phyloP scores from a whole-genome alignment of 345 rosid species.

The Eucalyptus shirleyi region DNA sequence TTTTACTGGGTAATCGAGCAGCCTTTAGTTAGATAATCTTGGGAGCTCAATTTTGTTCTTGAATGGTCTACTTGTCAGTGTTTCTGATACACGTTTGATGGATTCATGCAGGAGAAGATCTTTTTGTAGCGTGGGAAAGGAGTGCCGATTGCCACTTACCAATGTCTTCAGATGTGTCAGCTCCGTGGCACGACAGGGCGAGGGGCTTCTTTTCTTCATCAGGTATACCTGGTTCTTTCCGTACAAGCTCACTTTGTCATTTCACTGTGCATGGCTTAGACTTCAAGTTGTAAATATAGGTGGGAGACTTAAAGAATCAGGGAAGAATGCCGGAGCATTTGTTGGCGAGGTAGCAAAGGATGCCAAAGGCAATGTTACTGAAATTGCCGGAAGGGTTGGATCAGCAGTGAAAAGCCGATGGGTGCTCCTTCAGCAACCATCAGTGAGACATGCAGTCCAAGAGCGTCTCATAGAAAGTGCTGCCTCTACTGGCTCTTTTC shows the following conservation, averaged over 20 bases:
- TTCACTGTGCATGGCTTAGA: neutral
- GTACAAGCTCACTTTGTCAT: neutral
- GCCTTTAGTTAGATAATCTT: neutral
- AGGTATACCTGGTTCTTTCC: conserved; percentile 19
- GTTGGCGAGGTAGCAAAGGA: conserved; percentile 87
- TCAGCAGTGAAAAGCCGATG: conserved; percentile 64
- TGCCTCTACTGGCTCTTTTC: conserved; percentile 69
- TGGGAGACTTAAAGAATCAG: conserved; percentile 66
- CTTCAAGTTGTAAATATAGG: conserved; percentile 23
- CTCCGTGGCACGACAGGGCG: conserved; percentile 84
- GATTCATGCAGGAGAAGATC: neutral
- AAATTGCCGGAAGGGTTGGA: conserved; percentile 75
- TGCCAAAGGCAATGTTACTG: conserved; percentile 80
- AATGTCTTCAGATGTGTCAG: neutral
- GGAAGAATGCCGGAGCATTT: conserved; percentile 71
- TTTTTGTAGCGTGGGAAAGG: neutral
- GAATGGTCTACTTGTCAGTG: neutral
- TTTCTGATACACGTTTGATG: neutral
- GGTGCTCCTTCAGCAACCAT: conserved; percentile 78
- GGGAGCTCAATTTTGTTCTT: neutral
- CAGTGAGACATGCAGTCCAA: conserved; percentile 76
- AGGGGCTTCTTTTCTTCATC: conserved; percentile 83
- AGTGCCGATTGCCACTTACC: neutral
- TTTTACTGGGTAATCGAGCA: neutral
- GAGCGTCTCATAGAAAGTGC: conserved; percentile 74